Evolutionary conservation across 1,284 basidiomycete species (phyloP), one percentile per base, ranked within the genome.

Genomic region (Volvariella surrecta): DNA sequence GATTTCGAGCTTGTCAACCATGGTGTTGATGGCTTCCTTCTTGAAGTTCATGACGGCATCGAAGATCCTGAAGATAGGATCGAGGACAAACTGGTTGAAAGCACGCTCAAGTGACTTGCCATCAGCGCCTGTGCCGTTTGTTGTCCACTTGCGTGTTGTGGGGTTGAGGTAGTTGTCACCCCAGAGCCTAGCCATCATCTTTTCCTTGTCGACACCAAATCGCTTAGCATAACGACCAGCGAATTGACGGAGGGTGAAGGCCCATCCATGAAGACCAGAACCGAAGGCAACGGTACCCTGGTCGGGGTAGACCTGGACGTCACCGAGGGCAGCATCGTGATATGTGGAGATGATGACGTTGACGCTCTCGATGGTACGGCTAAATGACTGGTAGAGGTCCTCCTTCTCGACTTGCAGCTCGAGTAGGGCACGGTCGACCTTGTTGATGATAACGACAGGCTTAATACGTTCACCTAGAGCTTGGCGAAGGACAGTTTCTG

Each of bases 121-220:
- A 57, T 95, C 89, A 48, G 81, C 77, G 56, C 84, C 85, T 30
- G 68, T 71, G 55, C 67, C 55, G 66, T 87, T 89, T 51, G 88
- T 92, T 43, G 89, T 77, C 96, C 96, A 99, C 73, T 99, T 99
- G 70, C 86, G 87, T 48, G 95, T 98, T 54, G 86, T 79, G 52
- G 94, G 89, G 79, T 99, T 99, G 80, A 99, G 99, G 77, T 73
- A 99, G 79, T 98, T 98, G 78, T 99, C 96, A 48, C 96, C 96
- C 96, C 96, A 99, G 46, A 99, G 84, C 74, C 91, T 96, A 58
- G 64, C 60, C 88, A 99, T 96, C 82, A 99, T 92, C 79, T 98
- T 98, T 52, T 88, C 85, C 74, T 94, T 95, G 73, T 95, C 90
- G 40, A 98, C 94, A 83, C 94, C 94, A 62, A 99, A 99, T 72